Evolutionary conservation across 257 asterid species (phyloP).

Genomic region (Anisodus acutangulus): DNA sequence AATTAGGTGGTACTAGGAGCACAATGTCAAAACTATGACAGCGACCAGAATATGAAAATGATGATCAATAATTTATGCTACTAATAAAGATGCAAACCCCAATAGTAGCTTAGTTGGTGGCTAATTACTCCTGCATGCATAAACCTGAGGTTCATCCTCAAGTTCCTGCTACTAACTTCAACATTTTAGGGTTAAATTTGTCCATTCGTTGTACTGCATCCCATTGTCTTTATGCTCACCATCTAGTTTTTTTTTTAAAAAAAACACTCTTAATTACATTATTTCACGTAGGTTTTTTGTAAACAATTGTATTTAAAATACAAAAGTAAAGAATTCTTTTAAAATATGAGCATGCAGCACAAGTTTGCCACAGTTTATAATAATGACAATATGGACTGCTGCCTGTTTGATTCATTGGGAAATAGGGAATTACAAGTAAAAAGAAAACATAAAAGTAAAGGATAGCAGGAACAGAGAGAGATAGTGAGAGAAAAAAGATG

Average conservation of each 20-base stretch:
- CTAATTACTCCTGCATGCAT: not conserved
- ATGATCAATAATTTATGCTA: constrained; percentile 13
- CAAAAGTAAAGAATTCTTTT: not conserved
- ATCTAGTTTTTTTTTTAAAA: not conserved
- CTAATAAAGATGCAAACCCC: not conserved
- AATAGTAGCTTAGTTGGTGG: constrained; percentile 25
- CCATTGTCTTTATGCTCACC: not conserved
- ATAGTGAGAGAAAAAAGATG: not conserved
- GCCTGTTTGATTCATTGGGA: not conserved
- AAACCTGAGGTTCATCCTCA: constrained; percentile 16
- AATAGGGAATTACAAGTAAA: not conserved
- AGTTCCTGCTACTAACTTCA: constrained; percentile 16
- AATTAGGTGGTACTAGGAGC: not conserved
- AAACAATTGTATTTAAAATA: not conserved
- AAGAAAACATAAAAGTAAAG: not conserved
- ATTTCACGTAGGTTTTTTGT: not conserved
- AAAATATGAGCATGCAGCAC: not conserved
- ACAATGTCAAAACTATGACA: constrained; percentile 13
- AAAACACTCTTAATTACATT: constrained; percentile 1
- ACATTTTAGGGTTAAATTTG: not conserved
- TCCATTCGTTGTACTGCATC: not conserved
- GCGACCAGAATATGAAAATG: not conserved
- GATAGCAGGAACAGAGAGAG: constrained; percentile 6
- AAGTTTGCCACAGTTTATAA: constrained; percentile 6
- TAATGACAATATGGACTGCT: not conserved